Evolutionary conservation across 768 basidiomycete species (phyloP), one percentile per base, ranked within the genome.

Genomic region (Pisolithus tinctorius): DNA sequence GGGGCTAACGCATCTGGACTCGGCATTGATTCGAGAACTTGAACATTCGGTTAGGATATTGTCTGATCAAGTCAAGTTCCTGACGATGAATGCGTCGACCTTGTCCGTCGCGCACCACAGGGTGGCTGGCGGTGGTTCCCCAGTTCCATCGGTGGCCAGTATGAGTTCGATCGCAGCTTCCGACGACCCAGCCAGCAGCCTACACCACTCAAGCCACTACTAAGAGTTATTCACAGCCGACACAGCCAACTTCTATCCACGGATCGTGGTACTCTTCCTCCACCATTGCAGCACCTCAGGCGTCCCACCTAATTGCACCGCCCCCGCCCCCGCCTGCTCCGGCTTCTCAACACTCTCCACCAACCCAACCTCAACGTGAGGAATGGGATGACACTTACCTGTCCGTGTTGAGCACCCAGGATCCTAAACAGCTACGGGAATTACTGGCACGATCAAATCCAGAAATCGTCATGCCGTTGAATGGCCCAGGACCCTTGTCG

Each of bases 301-400:
- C 87, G 0, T 90, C 88, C 0, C 86, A 88, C 59, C 88, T 86
- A 27, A 79, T 84, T 8, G 82, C 84, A n/a, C 77, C 85, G 14
- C 86, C 85, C 2, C 86, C 73, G 3, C 70, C 70, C 0, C 67
- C 71, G 9, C 64, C 70, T 2, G 65, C 47, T 34, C 69, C 60
- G 42, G 62, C 68, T 48, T 80, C 80, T 50, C 71, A 63, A 49
- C 71, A 76, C 55, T 71, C 81, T 27, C 78, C 79, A 14, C 76
- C 83, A n/a, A 68, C 73, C 40, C 78, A 77, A 59, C 50, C 76
- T 42, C 78, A 76, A 59, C 50, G 75, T 42, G 88, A 89, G 62
- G 85, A 88, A 55, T 92, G 89, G 89, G 89, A 92, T 56, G 86
- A 89, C 54, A 79, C 82, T 9, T 92, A 90, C 65, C 75, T 92